Evolutionary conservation across 2,329 filamentous ascomycete genomes (phyloP).

Genomic region (Ophiostoma montium): DNA sequence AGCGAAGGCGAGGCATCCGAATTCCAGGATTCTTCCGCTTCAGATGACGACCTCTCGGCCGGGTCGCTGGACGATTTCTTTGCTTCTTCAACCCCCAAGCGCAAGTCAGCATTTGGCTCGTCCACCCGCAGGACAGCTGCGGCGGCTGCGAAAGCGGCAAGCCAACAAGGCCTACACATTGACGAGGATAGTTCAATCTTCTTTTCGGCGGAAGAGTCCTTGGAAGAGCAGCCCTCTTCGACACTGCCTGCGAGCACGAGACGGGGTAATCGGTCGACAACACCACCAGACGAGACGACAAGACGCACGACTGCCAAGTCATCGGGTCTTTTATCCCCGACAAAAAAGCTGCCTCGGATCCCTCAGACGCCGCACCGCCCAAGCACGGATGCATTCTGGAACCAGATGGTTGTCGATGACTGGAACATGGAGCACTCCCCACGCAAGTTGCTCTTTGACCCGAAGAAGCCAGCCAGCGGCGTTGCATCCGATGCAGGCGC

Average conservation of each 20-base stretch:
- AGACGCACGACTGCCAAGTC: slow-evolving; percentile 8
- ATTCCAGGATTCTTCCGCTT: slow-evolving; percentile 5
- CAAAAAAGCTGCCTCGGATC: slow-evolving; percentile 26
- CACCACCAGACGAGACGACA: slow-evolving; percentile 12
- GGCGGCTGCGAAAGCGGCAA: background rate
- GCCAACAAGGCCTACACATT: background rate
- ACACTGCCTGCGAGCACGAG: background rate
- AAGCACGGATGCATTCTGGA: slow-evolving; percentile 46
- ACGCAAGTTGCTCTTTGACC: slow-evolving; percentile 19
- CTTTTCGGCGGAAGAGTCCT: slow-evolving; percentile 11
- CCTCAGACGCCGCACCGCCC: slow-evolving; percentile 39
- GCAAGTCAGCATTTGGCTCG: background rate
- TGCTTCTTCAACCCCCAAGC: background rate
- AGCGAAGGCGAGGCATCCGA: slow-evolving; percentile 8
- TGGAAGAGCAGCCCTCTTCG: background rate
- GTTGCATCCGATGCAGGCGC: background rate
- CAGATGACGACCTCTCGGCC: background rate
- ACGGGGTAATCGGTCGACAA: slow-evolving; percentile 5
- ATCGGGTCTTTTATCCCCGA: slow-evolving; percentile 19
- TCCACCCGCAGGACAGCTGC: background rate
- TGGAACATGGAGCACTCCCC: slow-evolving; percentile 47
- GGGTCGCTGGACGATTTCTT: slow-evolving; percentile 7
- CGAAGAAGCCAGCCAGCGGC: slow-evolving; percentile 4
- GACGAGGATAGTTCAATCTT: slow-evolving; percentile 11
- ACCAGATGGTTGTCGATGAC: slow-evolving; percentile 41